A percentile compares a stretch with the other conserved stretches of the same genome.
Evolutionary conservation across 2,329 filamentous ascomycete genomes (phyloP).

Genomic region (Penicillium sp.): DNA sequence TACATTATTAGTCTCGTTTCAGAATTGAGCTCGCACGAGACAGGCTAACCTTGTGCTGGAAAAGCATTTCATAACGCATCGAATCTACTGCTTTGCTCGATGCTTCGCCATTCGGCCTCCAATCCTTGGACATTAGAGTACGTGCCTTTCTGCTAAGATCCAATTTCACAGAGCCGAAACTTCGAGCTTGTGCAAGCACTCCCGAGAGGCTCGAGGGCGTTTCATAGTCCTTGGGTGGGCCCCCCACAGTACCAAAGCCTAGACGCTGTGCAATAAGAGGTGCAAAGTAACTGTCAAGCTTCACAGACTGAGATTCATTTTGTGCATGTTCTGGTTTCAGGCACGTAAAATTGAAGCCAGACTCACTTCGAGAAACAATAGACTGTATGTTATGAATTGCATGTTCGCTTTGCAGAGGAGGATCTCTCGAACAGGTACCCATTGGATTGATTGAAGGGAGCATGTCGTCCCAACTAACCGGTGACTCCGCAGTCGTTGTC

Average conservation of each 20-base stretch:
- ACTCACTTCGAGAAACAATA: background rate
- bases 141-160: background rate
- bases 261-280: background rate
- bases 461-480: background rate
- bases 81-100: background rate
- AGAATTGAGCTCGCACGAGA: background rate
- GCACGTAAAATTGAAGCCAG: background rate
- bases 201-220: background rate
- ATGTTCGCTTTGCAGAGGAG: background rate
- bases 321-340: background rate
- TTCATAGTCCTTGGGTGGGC: background rate
- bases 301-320: background rate
- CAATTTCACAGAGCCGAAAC: background rate
- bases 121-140: background rate
- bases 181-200: background rate
- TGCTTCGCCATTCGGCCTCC: too few relatives aligned
- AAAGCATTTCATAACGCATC: background rate
- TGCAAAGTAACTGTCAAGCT: background rate
- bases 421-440: background rate
- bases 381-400: too few relatives aligned
- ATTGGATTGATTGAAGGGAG: background rate
- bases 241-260: background rate
- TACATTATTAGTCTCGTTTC: background rate
- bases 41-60: background rate
- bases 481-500: too few relatives aligned